Base-by-base conservation (phyloP, 2,329 filamentous ascomycete genomes). In the Trichoderma aggressivum region DNA sequence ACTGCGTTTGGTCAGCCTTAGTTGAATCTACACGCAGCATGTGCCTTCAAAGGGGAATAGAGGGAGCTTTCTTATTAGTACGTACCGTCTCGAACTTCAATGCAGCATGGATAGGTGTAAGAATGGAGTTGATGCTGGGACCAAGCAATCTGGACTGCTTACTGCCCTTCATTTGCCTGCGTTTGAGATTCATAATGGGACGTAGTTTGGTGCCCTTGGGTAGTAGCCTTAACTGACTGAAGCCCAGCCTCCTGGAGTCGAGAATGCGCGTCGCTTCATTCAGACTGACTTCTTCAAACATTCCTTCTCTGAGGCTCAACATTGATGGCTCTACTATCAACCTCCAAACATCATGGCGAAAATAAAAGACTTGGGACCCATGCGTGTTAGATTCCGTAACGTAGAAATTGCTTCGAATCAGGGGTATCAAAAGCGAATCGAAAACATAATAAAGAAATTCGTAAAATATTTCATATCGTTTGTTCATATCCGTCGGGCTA, bases 391-490 rank as follows among this genome's bases (percentile, higher is more conserved):
- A 96, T 79, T 99, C 96, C 0, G 96, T 99, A 47, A 98, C 92
- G 78, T 98, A 95, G 77, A 99, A 99, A 77, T 96, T 94, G 73
- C 89, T 90, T 39, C 93, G 89, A 61, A 98, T 87, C 8, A 99
- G 85, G 11, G 96, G 95, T 75, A 98, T 92, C 70, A 99, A 78
- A 26, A 98, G 85, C 0, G 94, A 98, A 80, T 99, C 96, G 76
- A 99, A 96, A 5, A 97, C 75, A 79, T 94, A 99, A 82, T 98
- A 98, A 7, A 98, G 77, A 71, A 98, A 90, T 79, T 99, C 96
- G 67, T 90, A 82, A 62, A 98, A 88, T 0, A 98, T 85, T 77
- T 98, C 92, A 30, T 83, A 84, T 12, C 94, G 90, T 80, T 98
- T 98, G 7, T 83, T 82, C 34, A 88, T 84, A 77, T 98, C 95